phyloP scores from a whole-genome alignment of 306 rosid genomes.

The Rosa chinensis region DNA sequence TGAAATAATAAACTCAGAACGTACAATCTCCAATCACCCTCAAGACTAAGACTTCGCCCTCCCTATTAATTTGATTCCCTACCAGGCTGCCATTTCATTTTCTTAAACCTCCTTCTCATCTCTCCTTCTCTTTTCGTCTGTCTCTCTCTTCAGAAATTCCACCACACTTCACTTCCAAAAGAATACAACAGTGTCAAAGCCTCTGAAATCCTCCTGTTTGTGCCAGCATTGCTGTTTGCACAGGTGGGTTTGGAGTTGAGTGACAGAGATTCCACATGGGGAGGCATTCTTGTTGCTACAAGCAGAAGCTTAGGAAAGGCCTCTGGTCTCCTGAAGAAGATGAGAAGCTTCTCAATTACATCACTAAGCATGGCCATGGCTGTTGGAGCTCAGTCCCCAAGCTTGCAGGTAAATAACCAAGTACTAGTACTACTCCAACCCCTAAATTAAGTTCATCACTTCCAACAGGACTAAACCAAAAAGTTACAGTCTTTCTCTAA shows the following conservation, averaged over 20 bases:
- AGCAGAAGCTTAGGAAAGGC: slow-evolving; percentile 96
- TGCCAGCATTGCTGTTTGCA: slow-evolving; percentile 34
- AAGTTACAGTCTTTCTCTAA: neutral
- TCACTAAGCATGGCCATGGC: slow-evolving; percentile 93
- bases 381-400: slow-evolving; percentile 99
- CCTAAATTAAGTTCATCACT: neutral
- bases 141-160: slow-evolving; percentile 26
- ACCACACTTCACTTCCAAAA: slow-evolving; percentile 32
- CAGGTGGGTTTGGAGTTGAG: slow-evolving; percentile 14
- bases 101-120: slow-evolving; percentile 38
- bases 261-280: slow-evolving; percentile 56
- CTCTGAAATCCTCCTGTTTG: slow-evolving; percentile 9
- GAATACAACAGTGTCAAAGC: slow-evolving; percentile 23
- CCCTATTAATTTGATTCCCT: slow-evolving; percentile 78
- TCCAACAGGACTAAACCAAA: neutral
- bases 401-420: slow-evolving; percentile 57
- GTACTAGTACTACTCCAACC: neutral
- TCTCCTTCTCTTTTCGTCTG: slow-evolving; percentile 17
- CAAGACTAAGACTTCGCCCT: slow-evolving; percentile 41
- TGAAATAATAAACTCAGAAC: slow-evolving; percentile 39
- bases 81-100: slow-evolving; percentile 66
- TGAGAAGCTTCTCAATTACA: slow-evolving; percentile 83
- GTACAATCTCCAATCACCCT: slow-evolving; percentile 33
- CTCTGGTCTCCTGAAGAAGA: slow-evolving; percentile 99
- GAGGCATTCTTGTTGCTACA: slow-evolving; percentile 96